Conservation (phyloP, 768 basidiomycete genomes). For the Suillus brevipes region DNA sequence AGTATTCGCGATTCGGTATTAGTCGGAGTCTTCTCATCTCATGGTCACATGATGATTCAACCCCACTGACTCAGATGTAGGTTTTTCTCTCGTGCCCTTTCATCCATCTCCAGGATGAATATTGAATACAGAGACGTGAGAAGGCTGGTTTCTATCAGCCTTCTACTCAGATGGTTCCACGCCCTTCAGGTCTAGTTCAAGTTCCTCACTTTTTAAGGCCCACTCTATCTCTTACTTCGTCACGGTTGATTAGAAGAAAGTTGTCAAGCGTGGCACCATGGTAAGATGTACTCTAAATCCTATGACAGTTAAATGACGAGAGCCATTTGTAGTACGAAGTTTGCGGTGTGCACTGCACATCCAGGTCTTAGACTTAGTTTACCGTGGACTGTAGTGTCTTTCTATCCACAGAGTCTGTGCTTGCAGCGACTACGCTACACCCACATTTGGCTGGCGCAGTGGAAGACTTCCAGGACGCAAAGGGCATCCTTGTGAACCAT, state of each 20-base stretch:
- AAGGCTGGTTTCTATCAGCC: constrained; percentile 9
- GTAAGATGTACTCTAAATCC: neutral
- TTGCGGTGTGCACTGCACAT: neutral
- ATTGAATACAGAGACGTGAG: constrained; percentile 15
- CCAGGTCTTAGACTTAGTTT: neutral
- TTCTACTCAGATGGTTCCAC: constrained; percentile 10
- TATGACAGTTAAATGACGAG: constrained; percentile 29
- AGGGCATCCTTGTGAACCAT: constrained; percentile 60
- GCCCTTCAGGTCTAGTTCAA: no score
- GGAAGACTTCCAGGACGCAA: constrained; percentile 63
- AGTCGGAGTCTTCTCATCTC: no score
- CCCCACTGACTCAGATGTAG: no score
- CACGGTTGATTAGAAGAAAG: no score
- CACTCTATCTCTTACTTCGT: no score
- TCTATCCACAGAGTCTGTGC: constrained; percentile 57
- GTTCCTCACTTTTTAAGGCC: neutral
- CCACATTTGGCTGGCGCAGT: constrained; percentile 72
- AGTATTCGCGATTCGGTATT: no score
- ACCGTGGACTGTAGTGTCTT: constrained; percentile 50
- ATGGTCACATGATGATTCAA: no score
- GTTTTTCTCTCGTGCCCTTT: no score
- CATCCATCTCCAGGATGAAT: constrained; percentile 14
- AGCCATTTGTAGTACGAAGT: constrained; percentile 34
- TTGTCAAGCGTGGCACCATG: no score
- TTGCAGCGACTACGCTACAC: constrained; percentile 50